Base-by-base conservation (phyloP, 73 alveolate genomes). In the Paramecium biaurelia region DNA sequence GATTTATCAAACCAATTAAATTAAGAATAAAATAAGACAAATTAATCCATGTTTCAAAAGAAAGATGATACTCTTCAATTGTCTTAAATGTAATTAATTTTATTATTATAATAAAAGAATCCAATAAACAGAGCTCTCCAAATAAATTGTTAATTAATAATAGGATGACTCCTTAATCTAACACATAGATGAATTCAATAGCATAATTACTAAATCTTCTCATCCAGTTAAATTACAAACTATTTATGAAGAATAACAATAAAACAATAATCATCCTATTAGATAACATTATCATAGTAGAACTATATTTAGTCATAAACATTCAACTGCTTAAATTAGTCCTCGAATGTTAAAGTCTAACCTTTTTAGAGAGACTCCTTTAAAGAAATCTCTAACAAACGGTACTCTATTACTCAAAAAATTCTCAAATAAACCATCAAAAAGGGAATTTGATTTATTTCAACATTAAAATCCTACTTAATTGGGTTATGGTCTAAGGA, bases 131-230 rank as follows among this genome's bases (percentile, higher is more conserved):
- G 58, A 72, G 1, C 8, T 32, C 41, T 63, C 84, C 11, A 63
- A 63, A 63, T 63, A 30, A 32, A 63, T 32, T 0, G 8, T 41
- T 37, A 20, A 42, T 34, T 37, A 1, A 79, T 79, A 43, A 43
- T 63, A 63, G 23, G 74, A 79, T 79, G 90, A 79, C 9, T 79
- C 90, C 8, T 23, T 79, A 79, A 9, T 79, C 9, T 43, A 79
- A 47, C 90, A 79, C 26, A 30, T 79, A 30, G 56, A 79, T 43
- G 90, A 79, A 43, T 47, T 79, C 30, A 79, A 79, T 79, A 63
- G 12, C 9, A 12, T 63, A 1, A 63, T 63, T 38, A 30, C 43
- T 12, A 63, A 63, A 24, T 32, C 15, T 7, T 63, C 84, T 7
- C 49, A 63, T 63, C 26, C 20, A 26, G 8, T 63, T 12, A 63